Percentiles rank a stretch among this genome's conserved stretches.
phyloP scores from a whole-genome alignment of 2,329 filamentous ascomycete genomes.

The Diaporthe ilicicola region DNA sequence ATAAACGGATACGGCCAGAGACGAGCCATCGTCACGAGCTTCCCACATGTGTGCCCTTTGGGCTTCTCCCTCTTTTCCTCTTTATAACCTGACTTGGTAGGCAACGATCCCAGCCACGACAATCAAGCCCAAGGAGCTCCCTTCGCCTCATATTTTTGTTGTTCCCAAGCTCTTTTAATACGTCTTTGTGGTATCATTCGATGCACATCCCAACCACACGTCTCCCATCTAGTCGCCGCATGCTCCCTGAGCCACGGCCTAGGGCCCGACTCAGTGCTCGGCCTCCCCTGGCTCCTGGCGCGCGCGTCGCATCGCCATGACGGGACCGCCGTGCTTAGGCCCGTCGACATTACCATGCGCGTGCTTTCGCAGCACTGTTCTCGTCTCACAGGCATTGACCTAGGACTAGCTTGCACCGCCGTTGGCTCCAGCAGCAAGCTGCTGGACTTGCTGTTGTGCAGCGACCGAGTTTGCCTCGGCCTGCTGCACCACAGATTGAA shows the following conservation, averaged over 20 bases:
- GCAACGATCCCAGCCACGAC: background rate
- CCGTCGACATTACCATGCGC: background rate
- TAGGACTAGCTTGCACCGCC: constrained; percentile 34
- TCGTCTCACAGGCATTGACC: background rate
- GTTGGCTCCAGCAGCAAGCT: constrained; percentile 34
- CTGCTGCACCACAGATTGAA: constrained; percentile 80
- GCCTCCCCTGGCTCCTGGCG: background rate
- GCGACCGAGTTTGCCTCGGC: constrained; percentile 62
- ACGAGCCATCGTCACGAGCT: background rate
- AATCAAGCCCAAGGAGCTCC: constrained; percentile 9
- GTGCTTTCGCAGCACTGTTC: background rate
- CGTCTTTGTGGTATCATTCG: constrained; percentile 32
- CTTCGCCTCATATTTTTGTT: constrained; percentile 30
- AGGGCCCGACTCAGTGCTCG: background rate
- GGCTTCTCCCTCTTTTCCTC: background rate
- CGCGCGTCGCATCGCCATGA: background rate
- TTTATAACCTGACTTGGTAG: constrained; percentile 14
- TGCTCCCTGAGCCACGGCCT: background rate
- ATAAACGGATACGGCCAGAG: constrained; percentile 6
- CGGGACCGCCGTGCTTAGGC: background rate
- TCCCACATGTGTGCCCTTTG: background rate
- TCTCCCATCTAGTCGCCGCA: background rate
- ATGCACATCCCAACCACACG: constrained; percentile 11
- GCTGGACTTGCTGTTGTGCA: constrained; percentile 45
- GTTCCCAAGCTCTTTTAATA: constrained; percentile 25